Evolutionary conservation across 2,329 filamentous ascomycete genomes (phyloP), one percentile per base, ranked within the genome.

Genomic region (Colletotrichum sp.): DNA sequence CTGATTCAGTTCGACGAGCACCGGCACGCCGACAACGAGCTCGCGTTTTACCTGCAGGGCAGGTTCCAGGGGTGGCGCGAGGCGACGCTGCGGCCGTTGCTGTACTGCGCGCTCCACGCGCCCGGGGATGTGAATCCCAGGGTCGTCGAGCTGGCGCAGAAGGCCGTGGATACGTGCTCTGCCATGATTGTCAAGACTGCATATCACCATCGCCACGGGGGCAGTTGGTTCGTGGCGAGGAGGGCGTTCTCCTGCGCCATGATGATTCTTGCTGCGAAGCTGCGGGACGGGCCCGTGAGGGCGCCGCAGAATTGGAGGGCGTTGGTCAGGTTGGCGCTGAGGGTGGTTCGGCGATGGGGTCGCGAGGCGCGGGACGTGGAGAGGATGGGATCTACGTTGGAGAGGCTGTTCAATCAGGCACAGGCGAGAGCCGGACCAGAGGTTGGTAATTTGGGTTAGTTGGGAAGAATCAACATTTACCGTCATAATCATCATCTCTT

Each of bases 21-120:
- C 36, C 26, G 18, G 9, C 32, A 57, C 21, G 69, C 78, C 3
- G 49, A 75, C 69, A 72, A 78, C n/a, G 78, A 78, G 30, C 68
- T 75, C 65, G 69, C 71, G n/a, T 67, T 68, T 36, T 72, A 75
- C 28, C 67, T 78, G 4, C 69, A 78, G 39, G 74, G 74, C 34
- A 72, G 78, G 10, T 72, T 74, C 16, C 55, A 72, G 21, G 65
- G 68, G 9, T 78, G 77, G 76, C 75, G 75, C 26, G 76, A 78
- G 30, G 75, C 68, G 24, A 75, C 75, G 6, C 74, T 78, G 30
- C 68, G 78, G 12, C 77, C 76, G 24, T 21, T 78, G 9, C 66
- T 75, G 8, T 78, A 78, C 69, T 78, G 63, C 60, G 77, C 62
- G 10, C 68, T 78, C 9, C 77, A 78, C 63, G 18, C 49, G 6